Percentiles rank a stretch among this genome's conserved stretches.
Evolutionary conservation across 1,284 basidiomycete genomes (phyloP).

Genomic region (Rhodotorula sp.): DNA sequence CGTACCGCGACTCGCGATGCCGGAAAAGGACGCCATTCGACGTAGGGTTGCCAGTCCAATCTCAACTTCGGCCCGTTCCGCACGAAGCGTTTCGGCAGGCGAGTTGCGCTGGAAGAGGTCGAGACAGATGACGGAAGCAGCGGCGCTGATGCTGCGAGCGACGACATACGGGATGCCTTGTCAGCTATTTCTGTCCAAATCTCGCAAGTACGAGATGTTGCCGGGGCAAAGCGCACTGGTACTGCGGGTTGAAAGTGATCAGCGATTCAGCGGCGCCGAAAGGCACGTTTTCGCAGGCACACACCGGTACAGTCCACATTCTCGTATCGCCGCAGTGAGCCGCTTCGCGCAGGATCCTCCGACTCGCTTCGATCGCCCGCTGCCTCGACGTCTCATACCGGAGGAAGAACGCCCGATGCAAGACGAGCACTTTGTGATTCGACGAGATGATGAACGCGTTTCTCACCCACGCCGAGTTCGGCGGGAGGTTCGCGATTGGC

Average conservation of each 20-base stretch:
- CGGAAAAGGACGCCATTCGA: constrained; percentile 5
- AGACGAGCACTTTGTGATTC: constrained; percentile 27
- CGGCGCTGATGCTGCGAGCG: constrained; percentile 13
- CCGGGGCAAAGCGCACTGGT: neutral
- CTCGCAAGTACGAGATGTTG: no score
- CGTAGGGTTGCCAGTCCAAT: constrained; percentile 4
- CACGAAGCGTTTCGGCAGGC: neutral
- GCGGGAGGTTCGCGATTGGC: neutral
- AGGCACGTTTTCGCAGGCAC: no score
- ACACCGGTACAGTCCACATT: constrained; percentile 29
- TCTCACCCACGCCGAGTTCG: constrained; percentile 13
- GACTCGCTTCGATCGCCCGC: constrained; percentile 14
- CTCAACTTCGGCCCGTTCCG: constrained; percentile 14
- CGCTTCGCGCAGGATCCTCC: constrained; percentile 14
- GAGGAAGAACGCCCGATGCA: constrained; percentile 36
- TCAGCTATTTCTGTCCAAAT: no score
- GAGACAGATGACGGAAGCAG: constrained; percentile 24
- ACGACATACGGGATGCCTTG: no score
- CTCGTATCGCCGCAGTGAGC: constrained; percentile 7
- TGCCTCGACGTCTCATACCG: constrained; percentile 15
- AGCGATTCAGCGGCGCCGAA: no score
- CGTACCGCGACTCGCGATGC: constrained; percentile 19
- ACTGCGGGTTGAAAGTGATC: neutral
- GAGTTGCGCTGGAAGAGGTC: constrained; percentile 26
- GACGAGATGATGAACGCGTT: constrained; percentile 13